phyloP scores from a whole-genome alignment of 129 eudicot species.

The Flaveria robusta region DNA sequence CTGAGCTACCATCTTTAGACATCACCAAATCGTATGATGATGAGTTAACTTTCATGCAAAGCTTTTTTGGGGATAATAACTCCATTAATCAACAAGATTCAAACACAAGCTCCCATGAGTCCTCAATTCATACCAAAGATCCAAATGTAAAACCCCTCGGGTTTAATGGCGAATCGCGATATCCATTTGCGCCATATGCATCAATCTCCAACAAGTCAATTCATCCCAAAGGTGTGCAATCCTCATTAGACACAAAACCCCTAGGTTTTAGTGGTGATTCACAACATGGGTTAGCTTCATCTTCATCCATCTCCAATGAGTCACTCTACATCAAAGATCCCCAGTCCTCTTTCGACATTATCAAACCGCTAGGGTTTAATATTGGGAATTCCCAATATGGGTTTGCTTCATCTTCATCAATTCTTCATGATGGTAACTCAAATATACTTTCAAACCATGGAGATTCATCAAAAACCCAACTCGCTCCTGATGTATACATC shows the following conservation, averaged over 20 bases:
- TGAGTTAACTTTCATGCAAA: slow-evolving; percentile 56
- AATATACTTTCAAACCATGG: slow-evolving; percentile 16
- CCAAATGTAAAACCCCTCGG: slow-evolving; percentile 11
- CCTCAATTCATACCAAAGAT: slow-evolving; percentile 10
- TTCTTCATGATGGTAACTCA: slow-evolving; percentile 25
- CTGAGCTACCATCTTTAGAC: slow-evolving; percentile 40
- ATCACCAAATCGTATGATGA: slow-evolving; percentile 48
- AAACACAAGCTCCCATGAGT: slow-evolving; percentile 22
- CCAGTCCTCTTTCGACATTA: slow-evolving; percentile 20
- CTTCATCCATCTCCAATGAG: slow-evolving; percentile 30
- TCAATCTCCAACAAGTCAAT: slow-evolving; percentile 15
- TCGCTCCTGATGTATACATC: slow-evolving; percentile 41
- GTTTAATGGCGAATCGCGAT: slow-evolving; percentile 13
- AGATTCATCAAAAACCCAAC: slow-evolving; percentile 29
- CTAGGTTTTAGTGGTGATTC: slow-evolving; percentile 22
- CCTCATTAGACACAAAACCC: slow-evolving; percentile 19
- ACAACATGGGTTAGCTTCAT: slow-evolving; percentile 21
- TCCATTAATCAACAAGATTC: slow-evolving; percentile 12
- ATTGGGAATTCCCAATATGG: slow-evolving; percentile 15
- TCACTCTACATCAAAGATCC: slow-evolving; percentile 15
- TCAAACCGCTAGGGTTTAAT: slow-evolving; percentile 26
- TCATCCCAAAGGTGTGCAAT: neutral
- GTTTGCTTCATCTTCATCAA: slow-evolving; percentile 34
- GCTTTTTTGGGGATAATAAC: slow-evolving; percentile 37
- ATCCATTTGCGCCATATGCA: slow-evolving; percentile 23